Conservation (phyloP, 352 stramenopile genomes). For the Aphanomyces astaci region DNA sequence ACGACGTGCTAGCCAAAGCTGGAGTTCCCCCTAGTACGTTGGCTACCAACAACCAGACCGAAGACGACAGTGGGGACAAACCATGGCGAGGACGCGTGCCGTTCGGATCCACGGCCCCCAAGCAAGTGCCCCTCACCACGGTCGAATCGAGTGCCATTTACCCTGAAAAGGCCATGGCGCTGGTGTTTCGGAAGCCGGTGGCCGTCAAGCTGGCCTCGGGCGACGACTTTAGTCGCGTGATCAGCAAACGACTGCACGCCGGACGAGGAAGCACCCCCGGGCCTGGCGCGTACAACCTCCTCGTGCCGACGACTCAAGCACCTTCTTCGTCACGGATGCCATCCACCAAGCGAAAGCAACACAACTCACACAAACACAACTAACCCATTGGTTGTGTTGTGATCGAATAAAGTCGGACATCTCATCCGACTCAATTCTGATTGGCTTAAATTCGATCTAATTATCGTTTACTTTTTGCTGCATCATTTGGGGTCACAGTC, state of each 20-base stretch:
- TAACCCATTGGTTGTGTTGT: no score
- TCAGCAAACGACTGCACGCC: neutral
- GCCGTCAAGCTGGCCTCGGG: constrained; percentile 1
- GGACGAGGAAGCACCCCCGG: constrained; percentile 3
- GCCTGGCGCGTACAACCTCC: constrained; percentile 6
- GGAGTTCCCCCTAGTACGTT: neutral
- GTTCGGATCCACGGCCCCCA: constrained; percentile 11
- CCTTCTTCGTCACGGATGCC: no score
- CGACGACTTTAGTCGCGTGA: constrained; percentile 14
- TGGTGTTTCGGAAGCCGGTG: neutral
- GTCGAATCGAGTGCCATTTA: neutral
- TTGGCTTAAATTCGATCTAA: no score
- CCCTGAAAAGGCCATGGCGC: neutral
- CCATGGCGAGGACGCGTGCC: neutral
- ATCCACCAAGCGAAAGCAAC: no score
- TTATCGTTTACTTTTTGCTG: no score
- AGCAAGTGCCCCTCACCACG: neutral
- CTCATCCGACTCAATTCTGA: no score
- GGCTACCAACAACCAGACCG: neutral
- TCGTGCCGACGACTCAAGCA: no score
- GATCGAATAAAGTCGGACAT: no score
- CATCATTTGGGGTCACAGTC: no score
- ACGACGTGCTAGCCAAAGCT: neutral
- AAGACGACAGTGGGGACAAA: neutral
- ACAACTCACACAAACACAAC: no score